These are phyloP conservation scores for Sequoia sempervirens DNA, from an alignment of 75 land plant species.

Conservation along the genomic window DNA sequence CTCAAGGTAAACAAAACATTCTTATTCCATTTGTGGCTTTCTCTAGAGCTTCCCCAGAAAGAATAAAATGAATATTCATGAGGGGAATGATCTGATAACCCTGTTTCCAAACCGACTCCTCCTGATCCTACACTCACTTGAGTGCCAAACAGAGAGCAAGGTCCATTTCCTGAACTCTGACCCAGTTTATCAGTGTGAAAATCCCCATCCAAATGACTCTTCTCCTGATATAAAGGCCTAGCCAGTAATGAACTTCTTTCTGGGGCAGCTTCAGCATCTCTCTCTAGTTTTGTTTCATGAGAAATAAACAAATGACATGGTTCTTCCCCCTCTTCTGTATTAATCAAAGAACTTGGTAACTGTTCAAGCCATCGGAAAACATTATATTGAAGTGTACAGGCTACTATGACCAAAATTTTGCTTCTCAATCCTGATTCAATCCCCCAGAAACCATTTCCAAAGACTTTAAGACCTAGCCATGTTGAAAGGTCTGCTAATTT, in stretches of 20 bases:
- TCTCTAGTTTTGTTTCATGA: constrained; percentile 11
- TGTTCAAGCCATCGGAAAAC: constrained; percentile 78
- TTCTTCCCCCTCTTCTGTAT: constrained; percentile 63
- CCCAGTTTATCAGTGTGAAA: background rate
- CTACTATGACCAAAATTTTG: constrained; percentile 70
- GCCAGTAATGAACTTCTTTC: constrained; percentile 18
- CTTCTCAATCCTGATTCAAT: constrained; percentile 75
- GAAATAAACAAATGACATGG: constrained; percentile 84
- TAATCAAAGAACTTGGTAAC: constrained; percentile 44
- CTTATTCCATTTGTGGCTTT: constrained; percentile 74
- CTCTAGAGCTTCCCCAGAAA: constrained; percentile 55
- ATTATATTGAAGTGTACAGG: constrained; percentile 88
- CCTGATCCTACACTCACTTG: constrained; percentile 9
- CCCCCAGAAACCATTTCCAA: constrained; percentile 64
- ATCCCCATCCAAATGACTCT: background rate
- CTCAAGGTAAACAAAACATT: constrained; percentile 52
- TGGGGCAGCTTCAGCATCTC: constrained; percentile 9
- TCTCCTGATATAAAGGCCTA: background rate
- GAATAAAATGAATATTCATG: constrained; percentile 29
- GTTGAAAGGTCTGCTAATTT: constrained; percentile 46
- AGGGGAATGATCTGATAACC: constrained; percentile 13
- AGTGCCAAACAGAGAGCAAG: constrained; percentile 28
- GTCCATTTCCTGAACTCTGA: constrained; percentile 1
- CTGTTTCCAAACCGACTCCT: background rate
- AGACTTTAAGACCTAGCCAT: constrained; percentile 70